Evolutionary conservation across 202 grass and related monocot genomes (phyloP), one percentile per base, ranked within the genome.

Genomic region (Schoenoplectus tabernaemontani): DNA sequence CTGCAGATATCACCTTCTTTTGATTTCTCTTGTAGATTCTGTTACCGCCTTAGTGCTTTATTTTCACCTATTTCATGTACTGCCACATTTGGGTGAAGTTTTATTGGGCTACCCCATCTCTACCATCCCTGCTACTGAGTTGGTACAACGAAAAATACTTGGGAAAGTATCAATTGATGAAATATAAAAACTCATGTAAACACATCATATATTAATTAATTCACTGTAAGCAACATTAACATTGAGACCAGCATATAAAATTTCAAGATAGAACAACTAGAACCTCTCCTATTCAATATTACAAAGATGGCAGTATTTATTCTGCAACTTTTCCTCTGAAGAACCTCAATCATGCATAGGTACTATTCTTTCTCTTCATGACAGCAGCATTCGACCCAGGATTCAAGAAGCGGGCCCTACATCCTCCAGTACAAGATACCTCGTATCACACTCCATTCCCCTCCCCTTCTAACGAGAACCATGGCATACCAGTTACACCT

Each of bases 381-480:
- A 93, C 90, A 68, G 92, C 93, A 83, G 86, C 90, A 84, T 90
- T 87, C 87, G 93, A 97, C 61, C 90, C 93, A 72, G 90, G 93
- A 84, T 89, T 93, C 84, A 67, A 88, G 78, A 90, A 90, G 78
- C 81, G 88, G 79, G 90, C 92, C 87, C 87, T 80, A 64, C 91
- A 91, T 78, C 93, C 88, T 78, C 88, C 90, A 59, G 82, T 88
- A 44, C 86, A 96, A 71, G 93, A 90, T 70, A 88, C 85, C 17
- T 88, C 86, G 76, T 83, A 87, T 90, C 84, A 90, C 65, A 59
- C 84, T 83, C 86, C 89, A 66, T 70, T 77, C 68, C 79, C 84
- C 12, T 66, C 38, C 63, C 59, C 60, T 80, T 82, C 71, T 36
- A 38, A 83, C 3, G 67, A 7, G n/a, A 72, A 88, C 50, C 89